Evolutionary conservation across 495 filamentous ascomycete genomes (phyloP).

Genomic region (Aspergillus bertholletiae): DNA sequence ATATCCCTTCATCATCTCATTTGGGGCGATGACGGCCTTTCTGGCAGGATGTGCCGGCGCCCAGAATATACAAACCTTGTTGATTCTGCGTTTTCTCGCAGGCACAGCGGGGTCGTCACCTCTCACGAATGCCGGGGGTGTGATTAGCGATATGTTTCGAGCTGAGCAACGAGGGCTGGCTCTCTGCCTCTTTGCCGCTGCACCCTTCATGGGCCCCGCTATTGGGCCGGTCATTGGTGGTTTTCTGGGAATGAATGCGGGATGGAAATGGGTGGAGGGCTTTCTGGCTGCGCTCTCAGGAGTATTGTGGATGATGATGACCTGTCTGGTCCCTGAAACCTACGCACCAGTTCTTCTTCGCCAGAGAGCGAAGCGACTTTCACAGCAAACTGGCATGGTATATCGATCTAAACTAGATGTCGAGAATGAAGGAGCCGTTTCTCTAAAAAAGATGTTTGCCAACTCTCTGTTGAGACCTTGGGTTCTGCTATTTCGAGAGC

Average conservation of each 20-base stretch:
- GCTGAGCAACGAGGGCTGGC: slow-evolving; percentile 62
- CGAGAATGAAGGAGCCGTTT: slow-evolving; percentile 36
- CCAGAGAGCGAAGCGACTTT: slow-evolving; percentile 48
- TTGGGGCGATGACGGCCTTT: not conserved
- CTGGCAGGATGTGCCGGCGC: slow-evolving; percentile 52
- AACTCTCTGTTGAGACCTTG: slow-evolving; percentile 46
- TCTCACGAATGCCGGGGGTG: slow-evolving; percentile 69
- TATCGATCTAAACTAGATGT: slow-evolving; percentile 48
- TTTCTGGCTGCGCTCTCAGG: slow-evolving; percentile 50
- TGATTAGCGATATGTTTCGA: slow-evolving; percentile 72
- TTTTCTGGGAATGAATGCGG: slow-evolving; percentile 54
- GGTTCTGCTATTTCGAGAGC: slow-evolving; percentile 48
- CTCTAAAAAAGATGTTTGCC: slow-evolving; percentile 37
- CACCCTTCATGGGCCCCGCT: slow-evolving; percentile 63
- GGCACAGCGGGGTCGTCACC: slow-evolving; percentile 75
- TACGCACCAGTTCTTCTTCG: slow-evolving; percentile 58
- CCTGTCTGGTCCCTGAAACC: slow-evolving; percentile 55
- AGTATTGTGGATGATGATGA: slow-evolving; percentile 51
- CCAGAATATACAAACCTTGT: slow-evolving; percentile 59
- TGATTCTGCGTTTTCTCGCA: slow-evolving; percentile 75
- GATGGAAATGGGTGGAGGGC: slow-evolving; percentile 69
- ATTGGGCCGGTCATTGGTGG: slow-evolving; percentile 60
- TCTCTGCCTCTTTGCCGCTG: slow-evolving; percentile 59
- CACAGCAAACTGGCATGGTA: slow-evolving; percentile 53
- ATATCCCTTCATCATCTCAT: not conserved